Base-by-base conservation (phyloP, 192 early-diverging fungal genomes). In the Irineochytrium annulatum region DNA sequence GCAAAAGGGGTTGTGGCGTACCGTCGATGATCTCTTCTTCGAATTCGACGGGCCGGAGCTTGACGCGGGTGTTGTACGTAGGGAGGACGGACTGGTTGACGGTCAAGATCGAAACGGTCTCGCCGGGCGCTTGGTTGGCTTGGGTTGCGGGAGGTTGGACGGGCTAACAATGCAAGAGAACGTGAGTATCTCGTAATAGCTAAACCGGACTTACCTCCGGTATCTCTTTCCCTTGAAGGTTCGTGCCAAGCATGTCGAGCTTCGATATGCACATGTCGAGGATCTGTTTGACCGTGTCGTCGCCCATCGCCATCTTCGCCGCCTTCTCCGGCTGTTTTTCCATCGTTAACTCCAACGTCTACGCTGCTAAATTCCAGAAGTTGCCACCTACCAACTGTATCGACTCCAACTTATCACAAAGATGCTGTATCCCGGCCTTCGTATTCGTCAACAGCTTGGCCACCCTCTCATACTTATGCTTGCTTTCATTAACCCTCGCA, bases 51-150 rank as follows among this genome's bases (percentile, higher is more conserved):
- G 79, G 72, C 19, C 69, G 69, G n/a, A 84, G 62, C 55, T 82
- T 82, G 31, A 84, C 82, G 44, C 82, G 68, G 1, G 80, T 82
- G 67, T 84, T 84, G 67, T 76, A 75, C 1, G 60, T 49, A 16
- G 82, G 77, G 26, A 84, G 57, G 16, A 62, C 60, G 3, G 66
- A 58, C 52, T 56, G 82, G 43, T 72, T 79, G 49, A 83, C 77
- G 37, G 74, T 69, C 52, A 83, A 63, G 65, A 82, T 82, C 52
- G 62, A 68, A 19, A 63, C 69, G 13, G 67, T 52, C 55, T 79
- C 77, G 13, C 77, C 79, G 37, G 70, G 68, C 31, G 69, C 64
- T 65, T 77, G 80, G 59, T 63, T 58, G 35, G 71, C 27, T 48
- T 67, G 65, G 19, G 52, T 57, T 43, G 64, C 55, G 17, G 59